Percentiles rank a stretch among this genome's conserved stretches.
Conservation (phyloP, 495 filamentous ascomycete species). For the Penicillium angulare region DNA sequence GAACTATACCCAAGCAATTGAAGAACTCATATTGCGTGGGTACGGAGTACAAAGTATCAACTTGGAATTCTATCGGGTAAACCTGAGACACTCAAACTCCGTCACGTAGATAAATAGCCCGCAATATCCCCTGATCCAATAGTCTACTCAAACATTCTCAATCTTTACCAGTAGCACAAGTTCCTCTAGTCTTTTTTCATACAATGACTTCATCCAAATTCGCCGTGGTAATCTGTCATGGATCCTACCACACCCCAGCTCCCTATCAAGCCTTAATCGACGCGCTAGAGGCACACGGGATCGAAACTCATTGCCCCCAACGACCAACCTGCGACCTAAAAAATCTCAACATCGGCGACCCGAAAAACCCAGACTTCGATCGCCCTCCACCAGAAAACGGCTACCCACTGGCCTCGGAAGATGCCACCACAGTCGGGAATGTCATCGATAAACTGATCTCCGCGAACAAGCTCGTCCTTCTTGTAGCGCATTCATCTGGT, state of each 20-base stretch:
- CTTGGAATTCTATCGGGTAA: no score
- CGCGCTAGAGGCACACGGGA: constrained; percentile 16
- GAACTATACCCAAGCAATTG: no score
- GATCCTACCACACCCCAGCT: constrained; percentile 34
- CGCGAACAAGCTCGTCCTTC: constrained; percentile 27
- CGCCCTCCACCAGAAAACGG: neutral
- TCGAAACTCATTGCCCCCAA: constrained; percentile 34
- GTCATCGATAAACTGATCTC: constrained; percentile 12
- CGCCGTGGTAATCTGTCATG: constrained; percentile 31
- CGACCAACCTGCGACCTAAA: constrained; percentile 30
- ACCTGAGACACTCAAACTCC: no score
- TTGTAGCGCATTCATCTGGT: constrained; percentile 32
- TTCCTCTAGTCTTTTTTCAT: no score
- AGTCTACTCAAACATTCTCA: no score
- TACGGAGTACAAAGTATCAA: no score
- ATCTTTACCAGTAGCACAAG: no score
- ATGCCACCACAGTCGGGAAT: neutral
- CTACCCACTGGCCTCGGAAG: neutral
- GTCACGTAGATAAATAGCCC: no score
- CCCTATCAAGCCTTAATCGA: constrained; percentile 31
- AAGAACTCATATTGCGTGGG: no score
- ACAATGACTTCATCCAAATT: neutral
- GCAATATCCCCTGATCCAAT: no score
- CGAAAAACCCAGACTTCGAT: constrained; percentile 28
- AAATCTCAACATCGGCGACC: constrained; percentile 30